Evolutionary conservation across 768 basidiomycete genomes (phyloP).

Genomic region (Termitomyces bulborhizus): DNA sequence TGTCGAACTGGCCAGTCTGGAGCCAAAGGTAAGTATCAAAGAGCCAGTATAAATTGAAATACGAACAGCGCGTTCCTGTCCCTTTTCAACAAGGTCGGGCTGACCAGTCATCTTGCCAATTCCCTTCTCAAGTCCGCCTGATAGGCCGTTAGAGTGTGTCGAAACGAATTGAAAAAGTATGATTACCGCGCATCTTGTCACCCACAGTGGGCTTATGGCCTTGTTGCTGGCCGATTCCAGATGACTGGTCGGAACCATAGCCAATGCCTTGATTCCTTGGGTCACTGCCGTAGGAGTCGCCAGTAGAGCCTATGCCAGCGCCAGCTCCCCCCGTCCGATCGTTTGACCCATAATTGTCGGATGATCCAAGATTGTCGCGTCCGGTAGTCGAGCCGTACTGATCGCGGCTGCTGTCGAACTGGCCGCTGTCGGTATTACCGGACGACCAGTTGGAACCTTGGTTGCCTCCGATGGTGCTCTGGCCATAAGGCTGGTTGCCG

Average conservation of each 20-base stretch:
- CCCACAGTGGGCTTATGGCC: slow-evolving; percentile 11
- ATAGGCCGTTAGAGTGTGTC: neutral
- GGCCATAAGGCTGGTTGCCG: neutral
- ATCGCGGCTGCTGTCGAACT: neutral
- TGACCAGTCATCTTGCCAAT: slow-evolving; percentile 18
- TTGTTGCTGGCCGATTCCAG: neutral
- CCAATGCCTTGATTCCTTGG: slow-evolving; percentile 1
- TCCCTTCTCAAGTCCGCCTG: slow-evolving; percentile 19
- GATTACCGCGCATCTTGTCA: slow-evolving; percentile 18
- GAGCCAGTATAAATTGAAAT: neutral
- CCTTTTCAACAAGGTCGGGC: slow-evolving; percentile 15
- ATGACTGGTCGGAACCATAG: neutral
- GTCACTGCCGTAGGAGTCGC: slow-evolving; percentile 1
- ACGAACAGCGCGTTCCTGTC: slow-evolving; percentile 13
- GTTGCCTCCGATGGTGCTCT: neutral
- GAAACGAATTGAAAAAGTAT: too few relatives aligned
- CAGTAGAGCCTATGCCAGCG: slow-evolving; percentile 2
- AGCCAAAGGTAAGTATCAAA: neutral
- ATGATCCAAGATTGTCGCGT: slow-evolving; percentile 8
- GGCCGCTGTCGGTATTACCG: neutral
- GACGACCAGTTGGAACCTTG: slow-evolving; percentile 1
- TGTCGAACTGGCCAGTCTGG: slow-evolving; percentile 2
- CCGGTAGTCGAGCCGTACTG: slow-evolving; percentile 1
- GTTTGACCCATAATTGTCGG: slow-evolving; percentile 7
- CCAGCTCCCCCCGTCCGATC: slow-evolving; percentile 2